A percentile compares a stretch with the other conserved stretches of the same genome.
Evolutionary conservation across 345 rosid species (phyloP).

Genomic region (Brassica incana): DNA sequence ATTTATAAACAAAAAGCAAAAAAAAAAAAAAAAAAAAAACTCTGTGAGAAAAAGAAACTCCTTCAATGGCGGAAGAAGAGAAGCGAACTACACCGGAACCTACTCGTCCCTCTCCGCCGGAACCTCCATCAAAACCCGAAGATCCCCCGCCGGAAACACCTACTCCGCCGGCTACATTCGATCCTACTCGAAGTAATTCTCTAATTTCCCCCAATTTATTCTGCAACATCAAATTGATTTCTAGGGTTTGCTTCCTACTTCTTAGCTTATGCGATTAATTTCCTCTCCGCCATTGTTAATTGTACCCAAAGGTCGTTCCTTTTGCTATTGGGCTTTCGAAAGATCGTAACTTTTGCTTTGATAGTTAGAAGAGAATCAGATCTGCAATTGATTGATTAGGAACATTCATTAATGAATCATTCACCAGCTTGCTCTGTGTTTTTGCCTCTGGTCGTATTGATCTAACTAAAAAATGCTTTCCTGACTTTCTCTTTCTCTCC

Average conservation of each 20-base stretch:
- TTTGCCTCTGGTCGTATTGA: not conserved
- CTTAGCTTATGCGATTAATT: not conserved
- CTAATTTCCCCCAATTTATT: constrained; percentile 2
- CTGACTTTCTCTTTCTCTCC: not conserved
- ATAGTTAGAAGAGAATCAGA: not conserved
- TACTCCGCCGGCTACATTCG: constrained; percentile 47
- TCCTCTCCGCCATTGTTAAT: constrained; percentile 18
- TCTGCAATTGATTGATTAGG: not conserved
- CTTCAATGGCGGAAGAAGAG: constrained; percentile 48
- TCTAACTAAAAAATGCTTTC: constrained; percentile 9
- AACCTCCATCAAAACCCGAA: constrained; percentile 1
- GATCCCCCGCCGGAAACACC: constrained; percentile 29
- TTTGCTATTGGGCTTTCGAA: not conserved
- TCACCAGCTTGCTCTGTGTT: not conserved
- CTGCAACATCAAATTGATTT: not conserved
- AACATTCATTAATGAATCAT: not conserved
- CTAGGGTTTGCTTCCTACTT: constrained; percentile 22
- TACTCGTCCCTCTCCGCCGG: constrained; percentile 30
- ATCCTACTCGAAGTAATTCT: constrained; percentile 81
- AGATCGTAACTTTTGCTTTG: not conserved
- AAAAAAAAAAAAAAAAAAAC: not conserved
- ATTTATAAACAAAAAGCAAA: not conserved
- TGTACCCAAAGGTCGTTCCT: constrained; percentile 4
- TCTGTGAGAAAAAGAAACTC: not conserved
- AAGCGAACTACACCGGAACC: constrained; percentile 34